These are phyloP conservation scores for Jamesozyma rosinii DNA, from an alignment of 805 yeast species.

Conservation along the genomic window DNA sequence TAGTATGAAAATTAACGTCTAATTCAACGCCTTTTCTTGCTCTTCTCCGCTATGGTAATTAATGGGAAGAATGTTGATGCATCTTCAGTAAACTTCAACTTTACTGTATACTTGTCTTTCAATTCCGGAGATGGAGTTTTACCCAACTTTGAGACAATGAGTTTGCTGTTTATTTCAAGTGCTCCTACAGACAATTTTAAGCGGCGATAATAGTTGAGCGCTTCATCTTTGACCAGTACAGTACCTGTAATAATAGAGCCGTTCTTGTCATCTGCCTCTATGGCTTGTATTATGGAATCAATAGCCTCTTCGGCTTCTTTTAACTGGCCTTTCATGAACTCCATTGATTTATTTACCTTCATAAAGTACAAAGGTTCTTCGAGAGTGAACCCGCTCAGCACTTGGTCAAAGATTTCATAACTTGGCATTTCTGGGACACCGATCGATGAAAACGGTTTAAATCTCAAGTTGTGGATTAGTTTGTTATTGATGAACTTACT, in stretches of 20 bases:
- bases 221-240: slow-evolving; percentile 23
- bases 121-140: neutral
- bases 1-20: neutral
- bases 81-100: slow-evolving; percentile 3
- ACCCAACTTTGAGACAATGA: neutral
- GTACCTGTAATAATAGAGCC: slow-evolving; percentile 20
- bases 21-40: neutral
- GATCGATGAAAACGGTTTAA: slow-evolving; percentile 72
- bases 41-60: slow-evolving; percentile 7
- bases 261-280: slow-evolving; percentile 18
- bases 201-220: slow-evolving; percentile 26
- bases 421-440: slow-evolving; percentile 66
- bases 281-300: slow-evolving; percentile 12
- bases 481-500: slow-evolving; percentile 24
- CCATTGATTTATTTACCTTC: slow-evolving; percentile 12
- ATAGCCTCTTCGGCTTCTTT: slow-evolving; percentile 9
- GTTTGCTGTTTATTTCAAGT: neutral
- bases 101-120: slow-evolving; percentile 1
- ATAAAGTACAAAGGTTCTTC: slow-evolving; percentile 13
- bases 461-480: slow-evolving; percentile 44
- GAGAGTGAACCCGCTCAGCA: slow-evolving; percentile 16
- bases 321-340: slow-evolving; percentile 15
- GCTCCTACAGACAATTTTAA: slow-evolving; percentile 13
- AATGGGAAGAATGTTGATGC: slow-evolving; percentile 20
- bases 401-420: slow-evolving; percentile 26